phyloP scores from a whole-genome alignment of 2,329 filamentous ascomycete genomes.

The Penicillium palitans region DNA sequence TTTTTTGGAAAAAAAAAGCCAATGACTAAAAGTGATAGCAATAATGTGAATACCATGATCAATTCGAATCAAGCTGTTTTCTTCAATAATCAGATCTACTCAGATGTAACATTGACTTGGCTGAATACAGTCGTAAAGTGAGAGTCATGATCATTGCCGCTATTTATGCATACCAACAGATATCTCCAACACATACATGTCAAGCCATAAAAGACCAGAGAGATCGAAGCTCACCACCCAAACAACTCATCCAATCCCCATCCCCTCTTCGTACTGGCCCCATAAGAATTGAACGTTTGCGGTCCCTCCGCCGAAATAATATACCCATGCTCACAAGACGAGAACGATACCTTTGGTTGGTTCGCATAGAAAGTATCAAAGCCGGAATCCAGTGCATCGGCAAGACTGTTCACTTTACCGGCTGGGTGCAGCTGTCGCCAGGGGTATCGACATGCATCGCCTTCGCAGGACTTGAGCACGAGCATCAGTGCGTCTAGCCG shows the following conservation, averaged over 20 bases:
- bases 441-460: slow-evolving; percentile 54
- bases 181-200: neutral
- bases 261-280: slow-evolving; percentile 13
- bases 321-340: slow-evolving; percentile 58
- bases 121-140: neutral
- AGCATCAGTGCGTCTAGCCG: slow-evolving; percentile 61
- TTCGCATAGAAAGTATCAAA: slow-evolving; percentile 58
- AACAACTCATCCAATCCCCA: slow-evolving; percentile 7
- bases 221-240: slow-evolving; percentile 1
- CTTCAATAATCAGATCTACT: slow-evolving; percentile 8
- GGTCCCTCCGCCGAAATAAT: slow-evolving; percentile 58
- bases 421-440: slow-evolving; percentile 59
- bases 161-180: neutral
- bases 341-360: slow-evolving; percentile 54
- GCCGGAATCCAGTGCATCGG: slow-evolving; percentile 50
- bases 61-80: neutral
- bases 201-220: neutral
- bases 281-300: slow-evolving; percentile 35
- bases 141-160: neutral
- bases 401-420: slow-evolving; percentile 53
- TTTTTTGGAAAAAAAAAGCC: slow-evolving; percentile 9
- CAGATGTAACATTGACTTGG: neutral
- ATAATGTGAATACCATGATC: slow-evolving; percentile 21
- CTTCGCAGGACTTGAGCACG: slow-evolving; percentile 62
- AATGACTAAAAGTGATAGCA: slow-evolving; percentile 9